phyloP scores from a whole-genome alignment of 192 early-diverging fungal species.

The Gamsiella multidivaricata region DNA sequence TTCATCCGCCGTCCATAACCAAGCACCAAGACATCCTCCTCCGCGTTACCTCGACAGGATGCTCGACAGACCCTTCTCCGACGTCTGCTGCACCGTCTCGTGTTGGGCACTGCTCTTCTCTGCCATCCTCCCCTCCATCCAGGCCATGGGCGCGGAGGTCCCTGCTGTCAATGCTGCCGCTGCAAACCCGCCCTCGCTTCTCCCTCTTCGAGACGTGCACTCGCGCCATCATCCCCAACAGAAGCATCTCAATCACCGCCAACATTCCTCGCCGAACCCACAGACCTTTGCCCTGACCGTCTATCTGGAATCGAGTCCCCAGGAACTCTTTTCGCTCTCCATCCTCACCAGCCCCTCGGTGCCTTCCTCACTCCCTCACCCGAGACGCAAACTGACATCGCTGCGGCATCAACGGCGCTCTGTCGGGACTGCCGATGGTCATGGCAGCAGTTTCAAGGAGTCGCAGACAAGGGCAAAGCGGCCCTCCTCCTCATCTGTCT shows the following conservation, averaged over 20 bases:
- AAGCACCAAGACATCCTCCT: not conserved
- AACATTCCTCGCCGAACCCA: not conserved
- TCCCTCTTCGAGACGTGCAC: not conserved
- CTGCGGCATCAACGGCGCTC: too few species aligned
- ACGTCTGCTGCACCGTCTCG: slow-evolving; percentile 44
- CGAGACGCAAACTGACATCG: too few species aligned
- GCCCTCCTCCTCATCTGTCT: too few species aligned
- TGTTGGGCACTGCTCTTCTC: slow-evolving; percentile 45
- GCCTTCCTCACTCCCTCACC: not conserved
- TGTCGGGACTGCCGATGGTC: not conserved
- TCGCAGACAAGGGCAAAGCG: too few species aligned
- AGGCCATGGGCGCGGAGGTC: slow-evolving; percentile 24
- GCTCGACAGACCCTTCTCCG: slow-evolving; percentile 39
- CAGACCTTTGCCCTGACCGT: slow-evolving; percentile 22
- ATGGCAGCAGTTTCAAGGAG: too few species aligned
- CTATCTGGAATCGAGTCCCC: slow-evolving; percentile 20
- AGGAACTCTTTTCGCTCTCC: slow-evolving; percentile 15
- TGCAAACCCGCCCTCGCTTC: not conserved
- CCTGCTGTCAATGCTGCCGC: too few species aligned
- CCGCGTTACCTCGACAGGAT: not conserved
- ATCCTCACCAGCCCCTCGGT: slow-evolving; percentile 9
- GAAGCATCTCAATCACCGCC: slow-evolving; percentile 3
- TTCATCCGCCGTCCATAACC: not conserved
- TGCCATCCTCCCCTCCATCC: slow-evolving; percentile 46
- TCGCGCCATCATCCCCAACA: not conserved